phyloP scores from a whole-genome alignment of 495 filamentous ascomycete genomes.

The Viridothelium virens region DNA sequence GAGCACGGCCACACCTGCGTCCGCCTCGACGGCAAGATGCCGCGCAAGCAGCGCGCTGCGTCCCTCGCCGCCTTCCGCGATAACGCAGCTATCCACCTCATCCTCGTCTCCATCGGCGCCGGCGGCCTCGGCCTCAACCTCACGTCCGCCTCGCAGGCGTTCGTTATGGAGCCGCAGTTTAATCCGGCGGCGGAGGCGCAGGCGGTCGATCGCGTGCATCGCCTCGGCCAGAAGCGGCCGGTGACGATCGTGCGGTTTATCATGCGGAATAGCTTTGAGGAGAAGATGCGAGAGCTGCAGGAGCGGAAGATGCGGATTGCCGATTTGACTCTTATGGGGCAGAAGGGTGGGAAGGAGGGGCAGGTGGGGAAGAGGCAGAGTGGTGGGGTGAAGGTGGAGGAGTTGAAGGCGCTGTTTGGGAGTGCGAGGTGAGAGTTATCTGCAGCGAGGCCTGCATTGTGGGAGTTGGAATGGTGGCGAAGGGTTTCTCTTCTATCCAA shows the following conservation, averaged over 20 bases:
- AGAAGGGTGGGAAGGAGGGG: slow-evolving; percentile 33
- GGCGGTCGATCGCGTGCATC: slow-evolving; percentile 88
- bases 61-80: slow-evolving; percentile 70
- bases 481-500: too few relatives aligned
- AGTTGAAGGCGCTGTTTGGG: slow-evolving; percentile 68
- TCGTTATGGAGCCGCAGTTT: slow-evolving; percentile 96
- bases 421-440: slow-evolving; percentile 39
- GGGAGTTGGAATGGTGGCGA: too few relatives aligned
- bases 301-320: slow-evolving; percentile 86
- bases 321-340: slow-evolving; percentile 68
- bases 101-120: slow-evolving; percentile 85
- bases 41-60: slow-evolving; percentile 56
- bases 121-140: slow-evolving; percentile 90
- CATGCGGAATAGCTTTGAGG: slow-evolving; percentile 85
- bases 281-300: slow-evolving; percentile 84
- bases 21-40: slow-evolving; percentile 87
- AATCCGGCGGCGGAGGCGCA: slow-evolving; percentile 94
- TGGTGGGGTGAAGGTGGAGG: slow-evolving; percentile 66
- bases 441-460: neutral
- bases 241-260: slow-evolving; percentile 78
- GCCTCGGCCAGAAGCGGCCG: slow-evolving; percentile 77
- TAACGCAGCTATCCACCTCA: slow-evolving; percentile 62
- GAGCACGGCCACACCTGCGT: slow-evolving; percentile 57
- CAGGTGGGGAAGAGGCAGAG: slow-evolving; percentile 62
- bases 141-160: slow-evolving; percentile 75